phyloP scores from a whole-genome alignment of 768 basidiomycete genomes.

The Lactarius hatsudake region DNA sequence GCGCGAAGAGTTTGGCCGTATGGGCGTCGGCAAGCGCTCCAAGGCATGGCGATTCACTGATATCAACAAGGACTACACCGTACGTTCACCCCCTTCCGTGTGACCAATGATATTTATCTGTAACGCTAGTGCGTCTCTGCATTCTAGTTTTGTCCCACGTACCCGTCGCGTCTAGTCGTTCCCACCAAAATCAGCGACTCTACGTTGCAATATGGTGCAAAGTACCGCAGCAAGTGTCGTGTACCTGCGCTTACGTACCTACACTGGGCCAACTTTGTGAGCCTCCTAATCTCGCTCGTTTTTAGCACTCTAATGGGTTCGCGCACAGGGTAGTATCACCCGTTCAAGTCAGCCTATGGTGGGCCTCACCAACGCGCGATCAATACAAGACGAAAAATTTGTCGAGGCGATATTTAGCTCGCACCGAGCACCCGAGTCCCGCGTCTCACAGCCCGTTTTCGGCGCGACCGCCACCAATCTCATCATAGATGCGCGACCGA shows the following conservation, averaged over 20 bases:
- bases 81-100: constrained; percentile 39
- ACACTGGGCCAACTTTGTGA: constrained; percentile 92
- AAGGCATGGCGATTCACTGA: constrained; percentile 97
- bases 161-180: constrained; percentile 84
- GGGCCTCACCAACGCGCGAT: constrained; percentile 90
- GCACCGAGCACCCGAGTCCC: constrained; percentile 71
- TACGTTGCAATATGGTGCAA: constrained; percentile 89
- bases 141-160: constrained; percentile 85
- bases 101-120: constrained; percentile 35
- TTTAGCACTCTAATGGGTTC: constrained; percentile 14
- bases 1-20: constrained; percentile 86
- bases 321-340: constrained; percentile 81
- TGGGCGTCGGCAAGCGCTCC: constrained; percentile 88
- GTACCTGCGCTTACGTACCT: constrained; percentile 90
- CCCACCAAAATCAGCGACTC: constrained; percentile 95
- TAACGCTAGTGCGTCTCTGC: constrained; percentile 34
- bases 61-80: constrained; percentile 92
- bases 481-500: constrained; percentile 98
- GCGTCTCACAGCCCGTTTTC: constrained; percentile 61
- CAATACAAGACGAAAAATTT: constrained; percentile 97
- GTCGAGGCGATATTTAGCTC: constrained; percentile 96
- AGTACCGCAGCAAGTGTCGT: constrained; percentile 92
- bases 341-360: constrained; percentile 99
- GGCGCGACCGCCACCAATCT: constrained; percentile 93
- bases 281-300: constrained; percentile 26